phyloP scores from a whole-genome alignment of 345 rosid genomes.

The Aquilaria malaccensis region DNA sequence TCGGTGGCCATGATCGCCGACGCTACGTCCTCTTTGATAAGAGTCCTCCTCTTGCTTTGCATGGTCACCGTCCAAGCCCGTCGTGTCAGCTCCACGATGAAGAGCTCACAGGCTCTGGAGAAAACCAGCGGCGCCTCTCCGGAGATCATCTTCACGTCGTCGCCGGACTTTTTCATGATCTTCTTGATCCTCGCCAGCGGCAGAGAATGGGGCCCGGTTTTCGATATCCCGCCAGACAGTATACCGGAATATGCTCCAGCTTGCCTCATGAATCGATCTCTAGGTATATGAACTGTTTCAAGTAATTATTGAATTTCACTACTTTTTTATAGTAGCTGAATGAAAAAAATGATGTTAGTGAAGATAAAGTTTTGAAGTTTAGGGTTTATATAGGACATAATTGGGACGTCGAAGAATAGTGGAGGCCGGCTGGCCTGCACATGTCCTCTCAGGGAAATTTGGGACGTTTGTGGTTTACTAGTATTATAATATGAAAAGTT shows the following conservation, averaged over 20 bases:
- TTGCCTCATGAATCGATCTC: constrained; percentile 34
- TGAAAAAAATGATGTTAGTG: too few relatives aligned
- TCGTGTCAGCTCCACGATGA: constrained; percentile 49
- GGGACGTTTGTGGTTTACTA: too few relatives aligned
- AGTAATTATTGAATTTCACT: too few relatives aligned
- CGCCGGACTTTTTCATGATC: constrained; percentile 62
- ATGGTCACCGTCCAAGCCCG: constrained; percentile 50
- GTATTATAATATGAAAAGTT: too few relatives aligned
- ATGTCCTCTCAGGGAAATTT: too few relatives aligned
- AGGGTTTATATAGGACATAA: too few relatives aligned
- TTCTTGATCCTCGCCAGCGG: constrained; percentile 71
- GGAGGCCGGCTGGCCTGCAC: too few relatives aligned
- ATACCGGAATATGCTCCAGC: constrained; percentile 47
- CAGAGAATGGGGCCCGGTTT: constrained; percentile 40
- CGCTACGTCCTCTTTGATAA: constrained; percentile 55
- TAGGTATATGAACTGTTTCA: too few relatives aligned
- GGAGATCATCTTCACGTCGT: constrained; percentile 56
- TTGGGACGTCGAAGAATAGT: too few relatives aligned
- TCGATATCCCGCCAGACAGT: constrained; percentile 19
- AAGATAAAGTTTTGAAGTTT: too few relatives aligned
- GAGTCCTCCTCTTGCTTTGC: constrained; percentile 53
- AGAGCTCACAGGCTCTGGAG: constrained; percentile 58
- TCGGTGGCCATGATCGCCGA: constrained; percentile 50
- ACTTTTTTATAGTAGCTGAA: too few relatives aligned
- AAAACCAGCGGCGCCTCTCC: constrained; percentile 61